Evolutionary conservation across 2,329 filamentous ascomycete genomes (phyloP), one percentile per base, ranked within the genome.

Genomic region (Xylariales sp.): DNA sequence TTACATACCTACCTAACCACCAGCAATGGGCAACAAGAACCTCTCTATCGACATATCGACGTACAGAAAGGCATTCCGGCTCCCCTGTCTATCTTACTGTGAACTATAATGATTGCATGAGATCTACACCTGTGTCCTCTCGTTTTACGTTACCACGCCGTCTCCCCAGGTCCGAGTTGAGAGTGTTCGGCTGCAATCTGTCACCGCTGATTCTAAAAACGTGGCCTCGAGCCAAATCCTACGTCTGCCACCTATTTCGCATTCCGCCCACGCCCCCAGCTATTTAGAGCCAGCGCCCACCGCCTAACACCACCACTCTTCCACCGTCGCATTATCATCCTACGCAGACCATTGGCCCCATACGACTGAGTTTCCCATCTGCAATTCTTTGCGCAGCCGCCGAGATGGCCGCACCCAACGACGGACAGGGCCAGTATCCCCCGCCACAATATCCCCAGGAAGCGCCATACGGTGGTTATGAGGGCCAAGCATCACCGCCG

Each of bases 341-440:
- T n/a, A 52, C 45, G 30, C 14, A 43, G 48, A n/a, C n/a, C 28
- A 54, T 34, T 45, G 52, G 55, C 50, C 8, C 32, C 34, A 46
- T 49, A 39, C 54, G 49, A 50, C 53, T 62, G 59, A 60, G 34
- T 23, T 34, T 48, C 49, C 49, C 61, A 30, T 61, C 49, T 64
- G 59, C 59, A 68, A 28, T 59, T 64, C 59, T 70, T 69, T 71
- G 75, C 75, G 72, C 75, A 23, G 55, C 63, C 75, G 72, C 76
- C 75, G 81, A 76, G 78, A 89, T 89, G 87, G 86, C 87, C 76
- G 85, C 85, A 75, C 85, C 85, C 70, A 81, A 82, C 74, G 85
- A 88, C 69, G 84, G 83, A 78, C 85, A 86, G 77, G 83, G 83
- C 80, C 84, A 86, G 72, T 82, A 82, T 70, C 82, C 83, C 61